Base-by-base conservation (phyloP, 768 basidiomycete genomes). In the Wakefieldia striispora region DNA sequence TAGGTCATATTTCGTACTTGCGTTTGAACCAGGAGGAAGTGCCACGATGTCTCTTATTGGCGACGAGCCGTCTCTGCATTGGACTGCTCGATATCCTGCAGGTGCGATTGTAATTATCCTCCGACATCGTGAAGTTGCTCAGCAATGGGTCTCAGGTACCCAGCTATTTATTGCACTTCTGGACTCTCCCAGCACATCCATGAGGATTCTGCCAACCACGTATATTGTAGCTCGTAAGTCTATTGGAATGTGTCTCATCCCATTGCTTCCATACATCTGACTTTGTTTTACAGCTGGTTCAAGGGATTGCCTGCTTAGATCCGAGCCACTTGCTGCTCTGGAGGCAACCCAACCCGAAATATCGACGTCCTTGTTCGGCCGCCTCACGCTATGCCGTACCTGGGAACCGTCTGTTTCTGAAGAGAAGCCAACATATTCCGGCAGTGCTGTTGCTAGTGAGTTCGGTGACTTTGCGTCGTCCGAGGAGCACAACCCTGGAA, bases 351-450 rank as follows among this genome's bases (percentile, higher is more conserved):
- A 33, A 3, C 51, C 34, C 8, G 26, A 49, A 52, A 35, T 62
- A 48, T 27, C 31, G 2, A 26, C 29, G 3, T 33, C 41, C 11
- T 17, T 42, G 20, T 37, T 38, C 39, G 31, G 21, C 24, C 20
- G 13, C 31, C 26, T 40, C 27, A 14, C 36, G 7, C 17, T 35
- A 12, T 81, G 78, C 55, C 57, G 75, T 31, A 73, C 74, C 2
- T 78, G 78, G 77, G 72, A 75, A 4, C 49, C 78, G 4, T 68
- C 62, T 2, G 68, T 80, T 40, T 70, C 60, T 11, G 78, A 75
- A 7, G 77, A 75, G 11, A 61, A 63, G 0, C 69, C 71, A 29
- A 81, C 79, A 0, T 79, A 78, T 60, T 71, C 54, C 13, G 51
- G 79, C 16, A 72, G 71, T 1, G 50, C 81, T 21, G 70, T 69